Evolutionary conservation across 768 basidiomycete species (phyloP), one percentile per base, ranked within the genome.

Genomic region (Exsudoporus frostii): DNA sequence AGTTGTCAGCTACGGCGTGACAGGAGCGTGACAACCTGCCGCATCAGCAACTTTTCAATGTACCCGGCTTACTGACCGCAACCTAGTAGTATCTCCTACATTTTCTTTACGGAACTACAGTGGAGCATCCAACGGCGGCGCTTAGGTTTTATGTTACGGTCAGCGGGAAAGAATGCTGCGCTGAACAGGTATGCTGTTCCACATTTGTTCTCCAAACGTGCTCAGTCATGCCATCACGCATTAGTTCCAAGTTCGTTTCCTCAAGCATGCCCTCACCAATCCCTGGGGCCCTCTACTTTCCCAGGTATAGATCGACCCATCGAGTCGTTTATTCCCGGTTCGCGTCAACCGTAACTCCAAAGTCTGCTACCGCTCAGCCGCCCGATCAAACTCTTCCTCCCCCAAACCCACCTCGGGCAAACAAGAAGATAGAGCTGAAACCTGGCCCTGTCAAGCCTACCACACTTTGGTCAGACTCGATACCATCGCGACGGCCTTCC

Each of bases 391-490:
- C 53, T 58, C 61, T 44, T 49, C 60, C 64, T 38, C 62, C 70
- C 47, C 48, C 71, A 37, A 57, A 48, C 54, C 51, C 52, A 54
- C 48, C 66, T 49, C 62, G 66, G 7, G 77, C 73, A 51, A 77
- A 73, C 55, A 68, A 65, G 41, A 79, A 82, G 66, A 70, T 86
- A 45, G 83, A 86, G 53, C 72, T 88, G 15, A 79, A 82, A 22
- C 88, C 88, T 1, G 82, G 73, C 2, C 88, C 87, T 25, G 70
- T 86, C 45, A 83, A 81, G 53, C 73, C 71, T 0, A 62, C 69
- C 41, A 51, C 70, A 13, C 57, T 69, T 24, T 62, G 57, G 19
- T 19, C n/a, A 19, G 60, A 65, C 39, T 38, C 58, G 38, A 45
- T 44, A 27, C 61, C 53, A 32, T 63, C 48, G 43, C 65, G 55